phyloP scores from a whole-genome alignment of 2,329 filamentous ascomycete genomes.

The Diplodia mutila region DNA sequence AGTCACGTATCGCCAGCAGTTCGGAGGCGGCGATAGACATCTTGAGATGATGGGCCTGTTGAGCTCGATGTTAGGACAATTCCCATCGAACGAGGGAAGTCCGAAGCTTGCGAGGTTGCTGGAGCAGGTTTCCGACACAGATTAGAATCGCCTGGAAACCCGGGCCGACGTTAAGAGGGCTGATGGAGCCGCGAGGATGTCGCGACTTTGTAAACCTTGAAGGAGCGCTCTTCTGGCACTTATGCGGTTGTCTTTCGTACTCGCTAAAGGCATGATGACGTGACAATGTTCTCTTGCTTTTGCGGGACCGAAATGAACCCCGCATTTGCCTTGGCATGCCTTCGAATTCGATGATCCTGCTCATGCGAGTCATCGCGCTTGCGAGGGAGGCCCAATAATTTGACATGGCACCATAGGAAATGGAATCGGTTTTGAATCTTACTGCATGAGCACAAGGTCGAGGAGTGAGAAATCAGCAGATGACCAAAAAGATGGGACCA shows the following conservation, averaged over 20 bases:
- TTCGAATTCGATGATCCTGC: neutral
- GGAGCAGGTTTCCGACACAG: neutral
- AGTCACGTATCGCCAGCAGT: constrained; percentile 11
- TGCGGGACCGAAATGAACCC: neutral
- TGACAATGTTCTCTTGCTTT: neutral
- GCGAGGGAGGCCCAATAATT: neutral
- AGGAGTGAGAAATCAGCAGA: neutral
- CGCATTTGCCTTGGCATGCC: neutral
- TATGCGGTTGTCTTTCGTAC: neutral
- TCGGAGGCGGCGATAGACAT: neutral
- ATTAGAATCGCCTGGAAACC: neutral
- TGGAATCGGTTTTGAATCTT: neutral
- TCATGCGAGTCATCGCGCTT: neutral
- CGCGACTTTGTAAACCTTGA: neutral
- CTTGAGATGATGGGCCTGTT: neutral
- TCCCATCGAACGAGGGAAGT: neutral
- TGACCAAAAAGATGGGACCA: neutral
- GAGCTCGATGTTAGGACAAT: neutral
- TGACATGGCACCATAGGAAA: neutral
- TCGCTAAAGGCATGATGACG: neutral
- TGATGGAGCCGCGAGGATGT: neutral
- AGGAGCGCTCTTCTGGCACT: neutral
- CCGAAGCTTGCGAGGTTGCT: neutral
- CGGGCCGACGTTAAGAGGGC: neutral
- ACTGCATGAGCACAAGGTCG: neutral